Percentiles rank a stretch among this genome's conserved stretches.
These are phyloP conservation scores for Chamaenerion angustifolium DNA, from an alignment of 345 rosid genomes.

Conservation along the genomic window DNA sequence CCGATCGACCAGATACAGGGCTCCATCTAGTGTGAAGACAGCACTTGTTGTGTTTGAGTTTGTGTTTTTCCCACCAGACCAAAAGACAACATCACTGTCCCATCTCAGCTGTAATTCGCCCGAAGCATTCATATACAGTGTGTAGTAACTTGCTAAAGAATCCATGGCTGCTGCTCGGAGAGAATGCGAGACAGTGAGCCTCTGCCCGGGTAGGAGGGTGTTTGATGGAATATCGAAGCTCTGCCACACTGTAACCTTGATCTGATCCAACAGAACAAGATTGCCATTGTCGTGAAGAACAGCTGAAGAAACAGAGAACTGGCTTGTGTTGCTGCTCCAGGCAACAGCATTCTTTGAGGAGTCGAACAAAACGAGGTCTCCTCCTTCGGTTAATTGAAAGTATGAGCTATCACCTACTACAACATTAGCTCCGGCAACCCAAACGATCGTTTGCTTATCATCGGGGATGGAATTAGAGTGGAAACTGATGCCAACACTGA, in stretches of 20 bases:
- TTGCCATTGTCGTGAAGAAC: slow-evolving; percentile 58
- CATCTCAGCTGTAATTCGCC: slow-evolving; percentile 53
- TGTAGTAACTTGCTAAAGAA: slow-evolving; percentile 58
- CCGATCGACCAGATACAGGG: slow-evolving; percentile 32
- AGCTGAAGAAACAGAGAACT: slow-evolving; percentile 41
- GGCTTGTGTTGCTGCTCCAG: slow-evolving; percentile 52
- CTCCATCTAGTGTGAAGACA: slow-evolving; percentile 46
- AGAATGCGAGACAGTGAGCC: slow-evolving; percentile 17
- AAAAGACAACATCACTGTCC: slow-evolving; percentile 49
- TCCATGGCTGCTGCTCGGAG: slow-evolving; percentile 54
- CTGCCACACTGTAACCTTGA: slow-evolving; percentile 45
- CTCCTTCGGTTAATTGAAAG: slow-evolving; percentile 45
- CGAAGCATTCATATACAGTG: slow-evolving; percentile 37
- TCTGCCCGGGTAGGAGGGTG: slow-evolving; percentile 70
- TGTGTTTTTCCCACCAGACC: slow-evolving; percentile 34
- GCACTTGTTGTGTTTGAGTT: slow-evolving; percentile 25
- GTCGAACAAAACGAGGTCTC: slow-evolving; percentile 61
- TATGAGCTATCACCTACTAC: slow-evolving; percentile 41
- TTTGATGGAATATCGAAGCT: slow-evolving; percentile 62
- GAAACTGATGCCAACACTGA: slow-evolving; percentile 60
- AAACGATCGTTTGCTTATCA: slow-evolving; percentile 34
- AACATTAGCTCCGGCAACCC: slow-evolving; percentile 66
- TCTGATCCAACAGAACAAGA: slow-evolving; percentile 34
- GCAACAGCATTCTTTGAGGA: slow-evolving; percentile 18
- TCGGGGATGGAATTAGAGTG: slow-evolving; percentile 43